A percentile compares a stretch with the other conserved stretches of the same genome.
Evolutionary conservation across 176 grass and related monocot genomes (phyloP).

Genomic region (Puccinellia tenuiflora): DNA sequence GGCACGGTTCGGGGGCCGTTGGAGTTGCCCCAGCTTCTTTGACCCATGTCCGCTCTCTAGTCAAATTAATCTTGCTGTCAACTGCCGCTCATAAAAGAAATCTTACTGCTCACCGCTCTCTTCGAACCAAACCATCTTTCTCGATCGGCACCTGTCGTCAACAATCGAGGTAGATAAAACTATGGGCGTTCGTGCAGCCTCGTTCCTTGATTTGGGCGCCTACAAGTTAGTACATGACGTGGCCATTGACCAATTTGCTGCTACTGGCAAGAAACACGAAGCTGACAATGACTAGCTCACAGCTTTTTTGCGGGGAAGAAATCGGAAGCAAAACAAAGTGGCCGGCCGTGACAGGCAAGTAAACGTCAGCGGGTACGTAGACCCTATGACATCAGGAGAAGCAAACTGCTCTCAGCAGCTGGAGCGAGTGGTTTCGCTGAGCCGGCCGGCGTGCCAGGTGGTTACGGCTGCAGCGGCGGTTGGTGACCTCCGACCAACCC

Average conservation of each 20-base stretch:
- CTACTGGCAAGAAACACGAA: not conserved
- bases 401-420: not conserved
- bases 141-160: not conserved
- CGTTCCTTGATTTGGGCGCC: not conserved
- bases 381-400: not conserved
- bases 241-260: not conserved
- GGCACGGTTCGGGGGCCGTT: no score
- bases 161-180: slow-evolving; percentile 1
- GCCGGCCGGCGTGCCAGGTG: not conserved
- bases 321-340: no score
- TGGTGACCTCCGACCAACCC: no score
- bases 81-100: not conserved
- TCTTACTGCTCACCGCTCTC: not conserved
- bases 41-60: not conserved
- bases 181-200: not conserved
- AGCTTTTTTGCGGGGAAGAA: no score
- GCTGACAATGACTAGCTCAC: no score
- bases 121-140: not conserved
- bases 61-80: not conserved
- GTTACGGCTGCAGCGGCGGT: no score
- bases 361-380: not conserved
- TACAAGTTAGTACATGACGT: not conserved
- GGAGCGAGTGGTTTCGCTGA: not conserved
- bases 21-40: no score
- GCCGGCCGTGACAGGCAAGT: not conserved